Base-by-base conservation (phyloP, 495 filamentous ascomycete species). In the Hypoxylon fuscum region DNA sequence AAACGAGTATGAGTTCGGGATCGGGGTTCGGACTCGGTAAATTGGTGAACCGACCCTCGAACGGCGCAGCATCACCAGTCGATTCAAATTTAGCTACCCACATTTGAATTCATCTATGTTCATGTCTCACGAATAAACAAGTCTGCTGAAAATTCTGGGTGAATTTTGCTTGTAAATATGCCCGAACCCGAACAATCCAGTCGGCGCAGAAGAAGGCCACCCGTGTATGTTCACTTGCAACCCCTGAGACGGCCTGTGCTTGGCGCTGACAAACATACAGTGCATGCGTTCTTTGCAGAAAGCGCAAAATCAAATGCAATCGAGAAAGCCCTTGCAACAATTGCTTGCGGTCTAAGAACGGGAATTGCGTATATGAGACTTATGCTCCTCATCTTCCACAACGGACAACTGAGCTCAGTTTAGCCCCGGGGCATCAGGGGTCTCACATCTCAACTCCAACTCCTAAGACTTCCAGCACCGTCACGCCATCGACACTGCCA, bases 241-340 rank as follows among this genome's bases (percentile, higher is more conserved):
- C 14, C 21, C 20, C 23, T 22, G 27, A 21, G 1, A 12, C 68
- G 44, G 29, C 20, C 12, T 18, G 35, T 38, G 38, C 61, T 40
- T 57, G 29, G 49, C 31, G 44, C 55, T 59, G 12, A 55, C 44
- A 59, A 25, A 27, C 10, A 37, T 29, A 49, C 49, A 83, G 81
- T 55, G 87, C 81, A 2, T 83, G 81, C 62, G 55, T 62, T 27
- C 68, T 78, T 1, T 85, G 82, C 37, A 66, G 80, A 25, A 74
- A 65, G 53, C 74, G 80, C 11, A 85, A 85, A 52, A 77, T 83
- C n/a, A 69, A 72, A 59, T 85, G 82, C 62, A 76, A 82, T 68
- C 72, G 78, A 21, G 74, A 79, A 56, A 64, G 25, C 10, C 81
- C 82, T 4, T 85, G 81, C 55, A 81, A 74, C 48, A 81, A 83